phyloP scores from a whole-genome alignment of 441 rosid genomes.

The Pelargonium citronellum region DNA sequence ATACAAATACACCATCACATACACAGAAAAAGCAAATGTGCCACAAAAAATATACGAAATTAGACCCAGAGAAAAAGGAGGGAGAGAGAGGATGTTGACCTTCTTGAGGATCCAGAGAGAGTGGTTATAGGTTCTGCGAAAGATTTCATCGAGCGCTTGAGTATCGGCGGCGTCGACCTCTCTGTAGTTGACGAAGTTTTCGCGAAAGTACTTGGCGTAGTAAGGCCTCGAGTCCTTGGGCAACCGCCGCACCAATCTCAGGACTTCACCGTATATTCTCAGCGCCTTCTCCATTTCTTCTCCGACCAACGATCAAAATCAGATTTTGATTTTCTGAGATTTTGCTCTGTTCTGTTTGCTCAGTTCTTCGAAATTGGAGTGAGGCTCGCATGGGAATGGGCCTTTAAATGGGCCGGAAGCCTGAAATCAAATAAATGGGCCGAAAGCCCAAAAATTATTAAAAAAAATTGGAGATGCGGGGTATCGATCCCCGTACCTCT shows the following conservation, averaged over 20 bases:
- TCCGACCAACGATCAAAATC: not conserved
- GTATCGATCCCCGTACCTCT: constrained; percentile 82
- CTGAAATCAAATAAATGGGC: too few species aligned
- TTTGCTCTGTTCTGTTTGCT: not conserved
- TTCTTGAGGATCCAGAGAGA: constrained; percentile 85
- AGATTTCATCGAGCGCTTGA: constrained; percentile 63
- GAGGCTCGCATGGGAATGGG: too few species aligned
- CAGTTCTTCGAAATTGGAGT: too few species aligned
- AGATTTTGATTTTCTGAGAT: too few species aligned
- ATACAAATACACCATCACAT: not conserved
- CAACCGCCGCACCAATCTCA: constrained; percentile 65
- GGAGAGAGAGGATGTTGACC: constrained; percentile 29
- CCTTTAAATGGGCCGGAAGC: too few species aligned
- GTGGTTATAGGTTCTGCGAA: constrained; percentile 68
- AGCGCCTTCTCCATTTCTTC: constrained; percentile 55
- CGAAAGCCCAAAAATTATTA: too few species aligned
- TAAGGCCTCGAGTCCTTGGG: constrained; percentile 72
- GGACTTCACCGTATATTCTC: constrained; percentile 56
- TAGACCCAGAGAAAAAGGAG: not conserved
- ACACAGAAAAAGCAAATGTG: not conserved
- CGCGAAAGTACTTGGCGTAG: constrained; percentile 81
- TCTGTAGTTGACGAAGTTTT: constrained; percentile 77
- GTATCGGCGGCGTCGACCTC: constrained; percentile 54
- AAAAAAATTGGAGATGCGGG: constrained; percentile 75
- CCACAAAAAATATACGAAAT: too few species aligned